Base-by-base conservation (phyloP, 108 stramenopile genomes). In the Skeletonema grethae region DNA sequence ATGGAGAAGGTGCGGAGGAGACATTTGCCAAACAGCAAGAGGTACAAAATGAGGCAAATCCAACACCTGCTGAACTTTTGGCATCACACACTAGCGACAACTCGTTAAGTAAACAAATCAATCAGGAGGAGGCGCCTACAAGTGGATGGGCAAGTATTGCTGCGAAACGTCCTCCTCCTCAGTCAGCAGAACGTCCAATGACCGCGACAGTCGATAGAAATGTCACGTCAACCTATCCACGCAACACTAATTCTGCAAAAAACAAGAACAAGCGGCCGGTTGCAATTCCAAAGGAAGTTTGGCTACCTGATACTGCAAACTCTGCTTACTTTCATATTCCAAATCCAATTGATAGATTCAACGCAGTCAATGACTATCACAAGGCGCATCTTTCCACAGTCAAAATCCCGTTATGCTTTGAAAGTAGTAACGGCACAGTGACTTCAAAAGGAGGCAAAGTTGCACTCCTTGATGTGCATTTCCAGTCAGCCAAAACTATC, bases 401-500 rank as follows among this genome's bases (percentile, higher is more conserved):
- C 2, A 41, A 31, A 5, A 81, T 81, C 57, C 80, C 80, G 11
- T 57, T 50, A 15, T 69, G 62, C 22, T 73, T 81, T 57, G 73
- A 81, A 18, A 62, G 46, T 43, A 34, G 34, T 30, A 34, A n/a
- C 18, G 25, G n/a, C 35, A 60, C 16, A 36, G n/a, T 22, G 22
- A 70, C 43, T 15, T 20, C 57, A 12, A 62, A 32, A 43, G 31
- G 39, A 48, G 73, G 73, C 34, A 74, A 73, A 56, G 80, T 81
- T 29, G 46, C 80, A 43, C 69, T 81, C 18, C 63, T 81, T 20
- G 80, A 81, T 43, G 73, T 74, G 0, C 80, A 81, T 30, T 81
- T 81, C 70, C 80, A 81, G 57, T 81, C 80, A 32, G 69, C 80
- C 56, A 81, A 75, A 70, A 74, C 80, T 0, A 66, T 81, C n/a